phyloP scores from a whole-genome alignment of 1,284 basidiomycete genomes.

The Tilletia walkeri region DNA sequence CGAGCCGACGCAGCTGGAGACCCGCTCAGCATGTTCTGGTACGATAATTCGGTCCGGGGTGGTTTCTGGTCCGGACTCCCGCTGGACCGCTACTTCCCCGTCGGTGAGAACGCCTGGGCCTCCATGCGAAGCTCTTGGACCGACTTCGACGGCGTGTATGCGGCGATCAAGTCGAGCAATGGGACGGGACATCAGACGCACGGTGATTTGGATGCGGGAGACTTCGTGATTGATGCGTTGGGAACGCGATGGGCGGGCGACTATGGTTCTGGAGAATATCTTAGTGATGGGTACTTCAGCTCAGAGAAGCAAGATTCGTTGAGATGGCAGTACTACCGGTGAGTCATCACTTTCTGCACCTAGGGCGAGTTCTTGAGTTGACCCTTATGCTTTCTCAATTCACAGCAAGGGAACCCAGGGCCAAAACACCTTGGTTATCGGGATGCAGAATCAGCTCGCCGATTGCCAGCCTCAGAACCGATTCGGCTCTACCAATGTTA shows the following conservation, averaged over 20 bases:
- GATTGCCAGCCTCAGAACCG: conserved; percentile 65
- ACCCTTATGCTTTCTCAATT: conserved; percentile 57
- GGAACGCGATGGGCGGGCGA: conserved; percentile 95
- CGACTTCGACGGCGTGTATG: conserved; percentile 75
- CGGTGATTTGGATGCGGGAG: conserved; percentile 86
- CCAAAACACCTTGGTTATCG: conserved; percentile 88
- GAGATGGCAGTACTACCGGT: conserved; percentile 43
- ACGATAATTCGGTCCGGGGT: conserved; percentile 75
- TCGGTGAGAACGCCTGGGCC: conserved; percentile 71
- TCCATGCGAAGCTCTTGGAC: conserved; percentile 91
- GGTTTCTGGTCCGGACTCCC: conserved; percentile 85
- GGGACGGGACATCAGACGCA: conserved; percentile 76
- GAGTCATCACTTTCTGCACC: background rate
- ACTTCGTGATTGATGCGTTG: conserved; percentile 92
- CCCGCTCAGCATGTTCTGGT: conserved; percentile 98
- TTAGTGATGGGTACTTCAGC: conserved; percentile 57
- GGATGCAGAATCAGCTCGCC: conserved; percentile 77
- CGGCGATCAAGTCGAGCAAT: conserved; percentile 82
- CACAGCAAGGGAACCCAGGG: conserved; percentile 84
- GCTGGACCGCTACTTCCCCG: conserved; percentile 76
- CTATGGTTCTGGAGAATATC: conserved; percentile 83
- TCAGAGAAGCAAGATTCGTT: conserved; percentile 36
- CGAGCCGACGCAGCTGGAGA: conserved; percentile 74
- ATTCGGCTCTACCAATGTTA: conserved; percentile 65
- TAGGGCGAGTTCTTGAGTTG: too few species aligned